Evolutionary conservation across 1,139 yeast species (phyloP).

Genomic region (Debaryomycetaceae sp.): DNA sequence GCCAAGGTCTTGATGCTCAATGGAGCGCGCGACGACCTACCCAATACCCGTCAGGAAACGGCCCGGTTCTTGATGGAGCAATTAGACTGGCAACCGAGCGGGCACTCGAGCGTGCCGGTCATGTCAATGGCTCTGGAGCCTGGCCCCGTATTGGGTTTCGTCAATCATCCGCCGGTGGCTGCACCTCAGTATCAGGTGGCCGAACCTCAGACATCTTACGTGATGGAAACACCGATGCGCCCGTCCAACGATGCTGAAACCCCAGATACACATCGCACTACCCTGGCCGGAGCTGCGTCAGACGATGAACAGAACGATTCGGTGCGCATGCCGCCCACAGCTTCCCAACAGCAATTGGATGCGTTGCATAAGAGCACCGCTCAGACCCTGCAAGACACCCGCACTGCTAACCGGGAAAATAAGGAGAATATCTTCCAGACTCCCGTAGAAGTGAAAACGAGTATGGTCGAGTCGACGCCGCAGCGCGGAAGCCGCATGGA

Average conservation of each 20-base stretch:
- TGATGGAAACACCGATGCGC: slow-evolving; percentile 27
- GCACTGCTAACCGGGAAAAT: slow-evolving; percentile 18
- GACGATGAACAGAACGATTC: slow-evolving; percentile 16
- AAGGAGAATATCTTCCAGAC: slow-evolving; percentile 38
- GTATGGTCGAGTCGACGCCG: too few species aligned
- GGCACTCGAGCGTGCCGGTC: too few species aligned
- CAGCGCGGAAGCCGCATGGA: too few species aligned
- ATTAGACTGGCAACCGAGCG: slow-evolving; percentile 15
- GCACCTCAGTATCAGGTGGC: too few species aligned
- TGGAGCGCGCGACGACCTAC: slow-evolving; percentile 39
- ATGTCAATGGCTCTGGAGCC: slow-evolving; percentile 1
- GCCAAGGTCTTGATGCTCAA: slow-evolving; percentile 27
- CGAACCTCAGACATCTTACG: too few species aligned
- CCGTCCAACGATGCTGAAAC: slow-evolving; percentile 21
- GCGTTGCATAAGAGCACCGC: slow-evolving; percentile 11
- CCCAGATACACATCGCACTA: slow-evolving; percentile 39
- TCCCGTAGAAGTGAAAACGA: too few species aligned
- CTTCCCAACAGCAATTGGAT: slow-evolving; percentile 23
- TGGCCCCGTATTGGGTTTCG: too few species aligned
- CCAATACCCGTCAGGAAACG: slow-evolving; percentile 30
- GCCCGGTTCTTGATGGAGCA: slow-evolving; percentile 22
- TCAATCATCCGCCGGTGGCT: too few species aligned
- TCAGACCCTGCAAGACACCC: not conserved
- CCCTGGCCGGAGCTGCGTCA: slow-evolving; percentile 32
- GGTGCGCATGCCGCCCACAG: slow-evolving; percentile 11